These are phyloP conservation scores for Botrytis sinoallii DNA, from an alignment of 2,329 filamentous ascomycete species.

Conservation along the genomic window DNA sequence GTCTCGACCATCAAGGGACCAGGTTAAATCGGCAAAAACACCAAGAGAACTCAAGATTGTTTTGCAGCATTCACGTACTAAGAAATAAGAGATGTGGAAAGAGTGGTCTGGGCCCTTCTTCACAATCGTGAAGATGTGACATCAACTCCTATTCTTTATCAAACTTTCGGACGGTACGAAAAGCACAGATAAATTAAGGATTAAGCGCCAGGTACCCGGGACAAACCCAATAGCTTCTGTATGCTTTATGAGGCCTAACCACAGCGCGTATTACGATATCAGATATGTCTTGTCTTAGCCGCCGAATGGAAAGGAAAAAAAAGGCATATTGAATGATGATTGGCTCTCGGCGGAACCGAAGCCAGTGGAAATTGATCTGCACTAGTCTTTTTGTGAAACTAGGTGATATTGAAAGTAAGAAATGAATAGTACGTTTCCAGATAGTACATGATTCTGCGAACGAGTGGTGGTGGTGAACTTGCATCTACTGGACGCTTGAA, in stretches of 20 bases:
- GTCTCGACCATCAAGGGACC: not conserved
- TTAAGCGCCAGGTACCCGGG: slow-evolving; percentile 20
- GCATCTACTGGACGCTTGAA: slow-evolving; percentile 8
- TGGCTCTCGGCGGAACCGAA: not conserved
- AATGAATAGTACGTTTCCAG: slow-evolving; percentile 8
- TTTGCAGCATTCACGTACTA: not conserved
- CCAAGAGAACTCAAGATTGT: not conserved
- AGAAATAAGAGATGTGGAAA: not conserved
- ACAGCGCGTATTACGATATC: slow-evolving; percentile 10
- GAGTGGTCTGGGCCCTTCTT: slow-evolving; percentile 7
- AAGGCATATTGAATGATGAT: not conserved
- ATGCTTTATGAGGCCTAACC: slow-evolving; percentile 3
- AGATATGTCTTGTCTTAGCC: not conserved
- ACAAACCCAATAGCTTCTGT: not conserved
- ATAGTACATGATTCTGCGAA: slow-evolving; percentile 13
- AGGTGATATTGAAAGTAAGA: not conserved
- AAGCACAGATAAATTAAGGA: slow-evolving; percentile 3
- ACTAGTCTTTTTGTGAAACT: not conserved
- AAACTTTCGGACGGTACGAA: not conserved
- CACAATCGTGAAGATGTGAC: not conserved
- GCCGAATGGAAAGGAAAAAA: slow-evolving; percentile 6
- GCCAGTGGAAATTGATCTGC: not conserved
- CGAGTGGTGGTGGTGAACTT: slow-evolving; percentile 14
- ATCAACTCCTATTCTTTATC: not conserved
- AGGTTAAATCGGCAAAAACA: not conserved